Evolutionary conservation across 2,329 filamentous ascomycete species (phyloP).

Genomic region (Pseudonectria foliicola): DNA sequence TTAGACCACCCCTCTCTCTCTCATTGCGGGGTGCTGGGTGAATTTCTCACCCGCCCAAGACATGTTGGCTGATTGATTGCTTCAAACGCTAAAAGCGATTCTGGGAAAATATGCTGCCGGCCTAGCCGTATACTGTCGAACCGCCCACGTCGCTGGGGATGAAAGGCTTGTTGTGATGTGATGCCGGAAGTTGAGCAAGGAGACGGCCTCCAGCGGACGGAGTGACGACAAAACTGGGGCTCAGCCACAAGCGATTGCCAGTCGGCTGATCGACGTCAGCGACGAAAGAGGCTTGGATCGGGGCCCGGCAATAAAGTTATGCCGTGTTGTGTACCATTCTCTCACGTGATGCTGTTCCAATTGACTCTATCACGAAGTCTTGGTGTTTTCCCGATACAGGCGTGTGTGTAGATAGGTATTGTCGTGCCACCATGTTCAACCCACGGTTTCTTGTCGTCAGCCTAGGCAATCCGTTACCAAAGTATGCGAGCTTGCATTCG

Average conservation of each 20-base stretch:
- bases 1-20: conserved; percentile 23
- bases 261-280: conserved; percentile 27
- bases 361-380: conserved; percentile 1
- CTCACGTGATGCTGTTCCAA: conserved; percentile 24
- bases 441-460: conserved; percentile 70
- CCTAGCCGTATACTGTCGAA: conserved; percentile 6
- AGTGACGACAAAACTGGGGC: conserved; percentile 26
- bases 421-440: conserved; percentile 26
- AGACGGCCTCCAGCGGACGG: conserved; percentile 15
- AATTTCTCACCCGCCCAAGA: conserved; percentile 59
- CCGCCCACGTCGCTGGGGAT: conserved; percentile 3
- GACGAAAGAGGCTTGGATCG: conserved; percentile 1
- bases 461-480: conserved; percentile 74
- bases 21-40: conserved; percentile 18
- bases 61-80: conserved; percentile 38
- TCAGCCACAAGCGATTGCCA: conserved; percentile 29
- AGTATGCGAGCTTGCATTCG: conserved; percentile 74
- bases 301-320: no score
- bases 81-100: conserved; percentile 4
- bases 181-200: conserved; percentile 5
- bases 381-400: conserved; percentile 3
- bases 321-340: no score
- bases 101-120: conserved; percentile 5
- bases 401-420: neutral
- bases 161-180: conserved; percentile 7